Conservation (phyloP, 176 grass and related monocot genomes). For the Luzula sylvatica region DNA sequence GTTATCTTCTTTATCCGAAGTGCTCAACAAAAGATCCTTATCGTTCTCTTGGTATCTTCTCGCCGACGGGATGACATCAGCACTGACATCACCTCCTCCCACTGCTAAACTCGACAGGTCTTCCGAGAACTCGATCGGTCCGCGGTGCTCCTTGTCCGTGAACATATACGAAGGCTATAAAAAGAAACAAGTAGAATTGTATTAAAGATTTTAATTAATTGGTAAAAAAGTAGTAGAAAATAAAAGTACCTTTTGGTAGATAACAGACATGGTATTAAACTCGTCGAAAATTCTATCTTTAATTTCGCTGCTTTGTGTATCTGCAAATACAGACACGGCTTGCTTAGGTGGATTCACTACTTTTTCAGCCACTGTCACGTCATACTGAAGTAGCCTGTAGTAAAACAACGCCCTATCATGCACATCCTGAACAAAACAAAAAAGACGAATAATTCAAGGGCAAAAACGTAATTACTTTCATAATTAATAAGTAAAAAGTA, state of each 20-base stretch:
- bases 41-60: conserved; percentile 95
- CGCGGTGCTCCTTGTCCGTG: conserved; percentile 93
- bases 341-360: conserved; percentile 98
- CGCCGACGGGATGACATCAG: conserved; percentile 23
- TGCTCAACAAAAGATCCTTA: conserved; percentile 94
- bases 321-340: conserved; percentile 99
- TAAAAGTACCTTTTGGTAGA: conserved; percentile 99
- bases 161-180: conserved; percentile 93
- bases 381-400: conserved; percentile 93
- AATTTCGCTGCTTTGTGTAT: conserved; percentile 85
- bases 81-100: conserved; percentile 44
- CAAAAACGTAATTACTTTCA: not conserved
- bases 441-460: not conserved
- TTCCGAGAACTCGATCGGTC: conserved; percentile 92
- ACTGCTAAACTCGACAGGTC: conserved; percentile 52
- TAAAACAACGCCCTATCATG: conserved; percentile 97
- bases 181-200: conserved; percentile 23
- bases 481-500: not conserved
- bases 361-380: conserved; percentile 64
- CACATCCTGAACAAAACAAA: conserved; percentile 65
- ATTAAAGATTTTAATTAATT: too few species aligned
- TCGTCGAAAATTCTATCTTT: conserved; percentile 99
- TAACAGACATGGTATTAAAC: conserved; percentile 81
- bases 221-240: conserved; percentile 13
- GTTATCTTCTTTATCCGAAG: conserved; percentile 88